Evolutionary conservation across 495 filamentous ascomycete species (phyloP).

Genomic region (Monascus purpureus): DNA sequence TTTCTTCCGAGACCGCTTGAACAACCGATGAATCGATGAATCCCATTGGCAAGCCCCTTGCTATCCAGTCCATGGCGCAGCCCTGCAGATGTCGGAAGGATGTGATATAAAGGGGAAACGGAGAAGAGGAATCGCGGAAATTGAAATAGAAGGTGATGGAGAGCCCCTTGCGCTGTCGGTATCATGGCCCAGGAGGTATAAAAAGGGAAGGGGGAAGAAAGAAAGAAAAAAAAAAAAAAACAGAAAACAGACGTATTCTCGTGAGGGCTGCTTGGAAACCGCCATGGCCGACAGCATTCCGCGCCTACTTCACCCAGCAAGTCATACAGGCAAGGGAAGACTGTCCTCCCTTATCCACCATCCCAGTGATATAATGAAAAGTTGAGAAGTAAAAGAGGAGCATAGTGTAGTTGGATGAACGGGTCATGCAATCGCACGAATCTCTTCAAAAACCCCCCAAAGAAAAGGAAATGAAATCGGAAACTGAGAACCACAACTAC

Average conservation of each 20-base stretch:
- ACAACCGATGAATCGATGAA: not conserved
- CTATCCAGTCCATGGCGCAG: not conserved
- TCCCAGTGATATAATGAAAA: conserved; percentile 2
- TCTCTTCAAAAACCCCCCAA: conserved; percentile 15
- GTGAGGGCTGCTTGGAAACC: conserved; percentile 10
- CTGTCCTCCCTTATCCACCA: conserved; percentile 1
- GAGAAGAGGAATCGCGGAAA: too few species aligned
- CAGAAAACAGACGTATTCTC: conserved; percentile 14
- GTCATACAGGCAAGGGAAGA: too few species aligned
- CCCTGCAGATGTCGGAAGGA: not conserved
- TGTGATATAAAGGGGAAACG: not conserved
- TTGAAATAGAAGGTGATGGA: too few species aligned
- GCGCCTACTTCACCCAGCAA: not conserved
- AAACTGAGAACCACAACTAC: conserved; percentile 10
- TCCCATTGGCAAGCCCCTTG: not conserved
- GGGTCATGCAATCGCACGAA: conserved; percentile 13
- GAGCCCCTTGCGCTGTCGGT: conserved; percentile 1
- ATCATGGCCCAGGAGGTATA: conserved; percentile 3
- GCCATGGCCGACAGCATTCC: conserved; percentile 6
- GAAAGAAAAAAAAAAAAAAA: conserved; percentile 6
- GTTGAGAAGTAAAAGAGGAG: conserved; percentile 1
- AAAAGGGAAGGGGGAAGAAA: conserved; percentile 6
- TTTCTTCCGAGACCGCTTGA: not conserved
- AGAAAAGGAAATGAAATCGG: conserved; percentile 4
- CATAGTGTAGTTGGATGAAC: conserved; percentile 1